Base-by-base conservation (phyloP, 148 eudicot species). In the Vaccinium corymbosum region DNA sequence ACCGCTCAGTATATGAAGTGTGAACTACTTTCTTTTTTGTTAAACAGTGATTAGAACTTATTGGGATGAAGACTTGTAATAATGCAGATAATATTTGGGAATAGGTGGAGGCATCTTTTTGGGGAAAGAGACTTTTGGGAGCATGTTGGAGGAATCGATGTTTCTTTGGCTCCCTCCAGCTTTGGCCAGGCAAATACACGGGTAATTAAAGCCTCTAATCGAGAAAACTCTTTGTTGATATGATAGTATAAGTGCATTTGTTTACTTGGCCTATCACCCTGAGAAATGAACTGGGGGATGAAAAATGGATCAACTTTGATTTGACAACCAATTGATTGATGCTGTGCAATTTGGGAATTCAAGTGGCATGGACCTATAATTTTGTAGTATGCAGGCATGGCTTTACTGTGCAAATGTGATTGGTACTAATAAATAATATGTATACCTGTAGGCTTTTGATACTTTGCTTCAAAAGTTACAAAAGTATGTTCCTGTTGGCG, bases 111-210 rank as follows among this genome's bases (percentile, higher is more conserved):
- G 87, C 97, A 97, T 93, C 93, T 97, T 83, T 51, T 94, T 59
- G 99, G 99, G 81, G 97, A 97, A 88, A 90, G 90, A 87, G 99
- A 97, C 87, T 93, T 97, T 89, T 97, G 99, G 99, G 99, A 97
- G 86, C 92, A 90, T 88, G 93, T 93, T 86, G 99, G 99, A 85
- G 98, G 98, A 56, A 93, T 97, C 76, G 99, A 97, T 89, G 92
- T 93, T 78, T 97, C 90, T 80, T 87, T 95, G 90, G 92, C 93
- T 87, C 99, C 99, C 50, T 97, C 98, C 78, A 93, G 98, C 89
- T 97, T 97, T 83, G 98, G 94, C 25, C 99, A 97, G 90, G 98
- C 99, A 86, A 97, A 97, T 86, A 94, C 96, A 50, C 85, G 97
- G 96, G 99, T 97, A 89, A 80, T 51, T 79, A 27, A 62, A 56